These are phyloP conservation scores for Aciculosporium take DNA, from an alignment of 2,329 filamentous ascomycete genomes.

Conservation along the genomic window DNA sequence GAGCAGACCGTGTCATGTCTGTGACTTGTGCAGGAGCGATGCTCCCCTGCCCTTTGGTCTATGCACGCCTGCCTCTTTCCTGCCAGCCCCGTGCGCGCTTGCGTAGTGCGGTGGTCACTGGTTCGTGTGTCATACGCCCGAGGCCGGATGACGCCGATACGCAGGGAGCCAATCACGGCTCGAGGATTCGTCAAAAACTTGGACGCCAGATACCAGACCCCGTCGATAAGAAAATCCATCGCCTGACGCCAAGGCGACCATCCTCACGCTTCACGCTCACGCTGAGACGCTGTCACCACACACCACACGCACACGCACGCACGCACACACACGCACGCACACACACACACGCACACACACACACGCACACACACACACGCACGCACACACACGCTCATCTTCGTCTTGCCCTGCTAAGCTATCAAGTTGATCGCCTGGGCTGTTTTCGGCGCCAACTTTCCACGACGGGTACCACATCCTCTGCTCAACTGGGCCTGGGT, in stretches of 20 bases:
- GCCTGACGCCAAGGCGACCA: background rate
- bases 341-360: no score
- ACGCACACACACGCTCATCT: background rate
- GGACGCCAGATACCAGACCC: constrained; percentile 2
- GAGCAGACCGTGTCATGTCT: no score
- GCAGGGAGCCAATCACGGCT: constrained; percentile 5
- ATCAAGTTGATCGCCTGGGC: background rate
- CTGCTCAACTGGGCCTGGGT: background rate
- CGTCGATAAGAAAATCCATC: constrained; percentile 4
- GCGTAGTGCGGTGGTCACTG: no score
- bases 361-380: no score
- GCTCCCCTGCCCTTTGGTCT: background rate
- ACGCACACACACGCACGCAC: no score
- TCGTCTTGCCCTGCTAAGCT: background rate
- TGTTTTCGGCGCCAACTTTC: background rate
- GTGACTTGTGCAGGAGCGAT: background rate
- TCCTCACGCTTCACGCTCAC: no score
- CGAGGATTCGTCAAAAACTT: constrained; percentile 1
- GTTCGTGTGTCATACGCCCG: constrained; percentile 6
- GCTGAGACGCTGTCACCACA: no score
- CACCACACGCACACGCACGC: no score
- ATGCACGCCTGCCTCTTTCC: background rate
- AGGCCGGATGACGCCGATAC: constrained; percentile 5
- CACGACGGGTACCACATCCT: background rate
- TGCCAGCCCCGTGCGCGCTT: background rate